A percentile compares a stretch with the other conserved stretches of the same genome.
Conservation (phyloP, 1,284 basidiomycete genomes). For the Trametes pubescens region DNA sequence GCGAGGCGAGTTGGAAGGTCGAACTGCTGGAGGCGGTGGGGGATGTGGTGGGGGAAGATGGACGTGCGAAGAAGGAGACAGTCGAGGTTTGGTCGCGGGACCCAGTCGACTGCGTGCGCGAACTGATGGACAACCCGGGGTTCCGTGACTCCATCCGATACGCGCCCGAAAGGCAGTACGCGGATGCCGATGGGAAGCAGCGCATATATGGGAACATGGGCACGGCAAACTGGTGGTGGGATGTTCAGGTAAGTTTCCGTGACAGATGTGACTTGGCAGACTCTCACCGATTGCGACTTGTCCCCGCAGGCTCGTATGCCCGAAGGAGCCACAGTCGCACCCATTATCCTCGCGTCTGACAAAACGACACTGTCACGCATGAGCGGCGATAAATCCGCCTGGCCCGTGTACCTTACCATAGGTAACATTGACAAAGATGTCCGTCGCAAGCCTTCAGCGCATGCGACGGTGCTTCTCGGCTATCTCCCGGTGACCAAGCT, state of each 20-base stretch:
- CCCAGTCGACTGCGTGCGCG: constrained; percentile 42
- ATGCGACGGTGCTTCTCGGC: constrained; percentile 46
- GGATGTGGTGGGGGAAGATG: constrained; percentile 37
- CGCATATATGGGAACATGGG: constrained; percentile 49
- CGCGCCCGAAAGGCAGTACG: constrained; percentile 43
- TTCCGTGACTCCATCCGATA: constrained; percentile 43
- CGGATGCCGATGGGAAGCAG: constrained; percentile 33
- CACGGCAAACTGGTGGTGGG: constrained; percentile 54
- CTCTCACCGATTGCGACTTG: too few relatives aligned
- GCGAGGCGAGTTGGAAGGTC: constrained; percentile 34
- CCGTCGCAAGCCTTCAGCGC: constrained; percentile 39
- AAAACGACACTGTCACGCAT: constrained; percentile 48
- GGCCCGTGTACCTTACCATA: constrained; percentile 49
- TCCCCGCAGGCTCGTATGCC: constrained; percentile 3
- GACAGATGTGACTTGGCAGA: too few relatives aligned
- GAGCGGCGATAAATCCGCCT: constrained; percentile 46
- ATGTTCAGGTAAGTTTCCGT: constrained; percentile 41
- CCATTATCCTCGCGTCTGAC: constrained; percentile 49
- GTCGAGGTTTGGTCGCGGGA: constrained; percentile 42
- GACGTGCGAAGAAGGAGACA: constrained; percentile 26
- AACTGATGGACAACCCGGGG: constrained; percentile 44
- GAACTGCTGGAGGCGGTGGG: constrained; percentile 37
- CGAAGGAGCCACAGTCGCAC: constrained; percentile 22
- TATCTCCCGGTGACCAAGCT: constrained; percentile 52
- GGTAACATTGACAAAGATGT: constrained; percentile 47